Evolutionary conservation across 2,329 filamentous ascomycete genomes (phyloP), one percentile per base, ranked within the genome.

Genomic region (Basipetospora chlamydospora): DNA sequence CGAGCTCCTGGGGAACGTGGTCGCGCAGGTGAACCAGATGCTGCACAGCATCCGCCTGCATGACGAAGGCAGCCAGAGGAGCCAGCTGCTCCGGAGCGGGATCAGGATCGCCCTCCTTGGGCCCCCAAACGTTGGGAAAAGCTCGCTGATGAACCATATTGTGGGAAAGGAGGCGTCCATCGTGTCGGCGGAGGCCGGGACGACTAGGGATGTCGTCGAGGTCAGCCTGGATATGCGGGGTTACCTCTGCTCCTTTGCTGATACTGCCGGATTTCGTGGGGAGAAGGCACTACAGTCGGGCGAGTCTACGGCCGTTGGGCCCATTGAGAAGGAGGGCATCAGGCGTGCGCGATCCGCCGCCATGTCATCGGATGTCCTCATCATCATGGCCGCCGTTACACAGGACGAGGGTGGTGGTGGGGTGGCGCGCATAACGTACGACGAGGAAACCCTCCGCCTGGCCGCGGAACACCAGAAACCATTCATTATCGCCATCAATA

Each of bases 121-220:
- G 0, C 85, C 87, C 6, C 90, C 90, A 1, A 98, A 98, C 49
- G 86, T 79, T 0, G 90, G 90, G 11, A 98, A 98, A 56, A 95
- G 87, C 54, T 95, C 86, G 11, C 58, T 98, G 41, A 73, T 98
- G 57, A 98, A 98, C 52, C 65, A 77, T 16, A 71, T 98, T 35
- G 84, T 95, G 3, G 88, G 90, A 0, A 69, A 87, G 36, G 88
- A 96, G 53, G 90, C 90, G 3, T 92, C 87, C 3, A 98, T 98
- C 47, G 90, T 98, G 6, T 94, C 86, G 30, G 70, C 76, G 1
- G 87, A 96, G 59, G 86, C 86, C 26, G 90, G 90, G 0, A 98
- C 90, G 1, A 98, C 90, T 6, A 65, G 90, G 41, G 90, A 98
- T 59, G 78, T 98, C 36, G 79, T 98, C 9, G 90, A 98, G 59